Conservation (phyloP, 768 basidiomycete genomes). For the Lactarius tabidus region DNA sequence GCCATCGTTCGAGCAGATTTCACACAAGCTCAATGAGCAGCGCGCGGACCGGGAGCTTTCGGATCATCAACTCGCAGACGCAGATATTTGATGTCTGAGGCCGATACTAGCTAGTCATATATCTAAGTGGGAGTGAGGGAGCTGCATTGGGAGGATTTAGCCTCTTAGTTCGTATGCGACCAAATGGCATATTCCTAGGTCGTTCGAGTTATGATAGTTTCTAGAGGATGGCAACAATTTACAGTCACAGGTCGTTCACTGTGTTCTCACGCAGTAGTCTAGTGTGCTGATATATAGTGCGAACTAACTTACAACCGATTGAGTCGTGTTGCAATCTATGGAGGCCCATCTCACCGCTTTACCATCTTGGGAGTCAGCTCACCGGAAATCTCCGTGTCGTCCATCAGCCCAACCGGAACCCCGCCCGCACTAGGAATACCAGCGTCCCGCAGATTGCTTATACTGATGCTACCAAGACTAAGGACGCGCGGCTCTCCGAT, state of each 20-base stretch:
- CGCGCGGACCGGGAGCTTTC: constrained; percentile 38
- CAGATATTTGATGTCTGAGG: too few relatives aligned
- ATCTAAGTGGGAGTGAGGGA: too few relatives aligned
- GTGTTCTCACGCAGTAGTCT: too few relatives aligned
- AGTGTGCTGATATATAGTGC: background rate
- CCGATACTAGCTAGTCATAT: too few relatives aligned
- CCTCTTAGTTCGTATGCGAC: too few relatives aligned
- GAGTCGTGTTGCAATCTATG: background rate
- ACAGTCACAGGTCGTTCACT: too few relatives aligned
- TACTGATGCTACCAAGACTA: constrained; percentile 15
- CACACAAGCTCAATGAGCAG: constrained; percentile 42
- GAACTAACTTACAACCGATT: background rate
- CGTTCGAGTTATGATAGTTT: too few relatives aligned
- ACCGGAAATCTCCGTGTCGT: background rate
- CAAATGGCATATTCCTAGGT: too few relatives aligned
- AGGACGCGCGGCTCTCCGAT: constrained; percentile 15
- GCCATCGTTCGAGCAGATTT: constrained; percentile 49
- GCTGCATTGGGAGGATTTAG: too few relatives aligned
- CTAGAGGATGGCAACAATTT: too few relatives aligned
- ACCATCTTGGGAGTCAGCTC: background rate
- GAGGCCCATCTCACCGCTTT: background rate
- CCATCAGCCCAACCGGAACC: background rate
- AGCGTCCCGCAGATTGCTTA: constrained; percentile 12
- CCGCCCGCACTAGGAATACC: background rate
- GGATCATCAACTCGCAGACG: constrained; percentile 19